phyloP scores from a whole-genome alignment of 768 basidiomycete genomes.

The Leccinum longicurvipes region DNA sequence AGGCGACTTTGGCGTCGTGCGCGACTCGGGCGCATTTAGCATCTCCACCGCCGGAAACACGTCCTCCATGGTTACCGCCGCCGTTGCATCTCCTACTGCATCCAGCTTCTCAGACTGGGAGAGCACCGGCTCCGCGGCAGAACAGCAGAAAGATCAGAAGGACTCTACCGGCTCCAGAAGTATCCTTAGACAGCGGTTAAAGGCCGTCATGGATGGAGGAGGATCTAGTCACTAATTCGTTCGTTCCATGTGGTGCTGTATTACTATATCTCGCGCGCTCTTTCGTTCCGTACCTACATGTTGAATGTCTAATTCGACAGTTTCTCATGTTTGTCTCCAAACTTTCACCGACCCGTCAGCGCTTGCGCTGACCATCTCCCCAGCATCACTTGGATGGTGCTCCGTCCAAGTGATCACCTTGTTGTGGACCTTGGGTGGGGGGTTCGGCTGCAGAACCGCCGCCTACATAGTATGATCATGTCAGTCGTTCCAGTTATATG shows the following conservation, averaged over 20 bases:
- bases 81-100: slow-evolving; percentile 24
- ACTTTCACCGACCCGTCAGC: slow-evolving; percentile 91
- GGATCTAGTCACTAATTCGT: slow-evolving; percentile 15
- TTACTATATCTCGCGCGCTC: slow-evolving; percentile 5
- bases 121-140: slow-evolving; percentile 24
- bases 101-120: slow-evolving; percentile 31
- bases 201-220: slow-evolving; percentile 28
- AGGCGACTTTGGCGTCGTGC: slow-evolving; percentile 30
- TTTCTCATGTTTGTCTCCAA: slow-evolving; percentile 55
- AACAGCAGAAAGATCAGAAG: slow-evolving; percentile 18
- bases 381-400: slow-evolving; percentile 76
- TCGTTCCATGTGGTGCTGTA: slow-evolving; percentile 22
- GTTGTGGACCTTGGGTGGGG: slow-evolving; percentile 74
- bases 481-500: slow-evolving; percentile 5
- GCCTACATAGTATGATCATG: slow-evolving; percentile 49
- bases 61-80: slow-evolving; percentile 25
- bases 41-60: slow-evolving; percentile 14
- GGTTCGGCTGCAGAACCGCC: slow-evolving; percentile 62
- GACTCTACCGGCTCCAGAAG: slow-evolving; percentile 14
- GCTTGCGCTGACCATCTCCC: slow-evolving; percentile 86
- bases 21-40: slow-evolving; percentile 24
- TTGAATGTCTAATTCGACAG: neutral
- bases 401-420: slow-evolving; percentile 92
- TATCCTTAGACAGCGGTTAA: slow-evolving; percentile 30
- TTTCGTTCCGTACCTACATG: neutral